phyloP scores from a whole-genome alignment of 495 filamentous ascomycete genomes.

The Podospora bellae-mahoneyi region DNA sequence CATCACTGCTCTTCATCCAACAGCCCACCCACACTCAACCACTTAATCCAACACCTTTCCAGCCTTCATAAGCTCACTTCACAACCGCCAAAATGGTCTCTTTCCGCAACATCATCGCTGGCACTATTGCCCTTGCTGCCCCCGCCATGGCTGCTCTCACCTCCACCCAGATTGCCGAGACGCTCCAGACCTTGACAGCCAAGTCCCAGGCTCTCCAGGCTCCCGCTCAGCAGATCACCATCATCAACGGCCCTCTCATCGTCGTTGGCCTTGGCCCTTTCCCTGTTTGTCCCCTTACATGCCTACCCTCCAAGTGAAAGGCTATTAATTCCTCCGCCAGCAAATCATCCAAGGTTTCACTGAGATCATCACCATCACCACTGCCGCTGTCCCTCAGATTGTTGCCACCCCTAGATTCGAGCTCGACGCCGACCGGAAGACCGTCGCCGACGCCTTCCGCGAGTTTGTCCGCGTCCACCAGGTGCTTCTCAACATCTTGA shows the following conservation, averaged over 20 bases:
- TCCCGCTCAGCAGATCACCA: slow-evolving; percentile 21
- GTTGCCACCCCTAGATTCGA: not conserved
- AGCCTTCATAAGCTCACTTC: not conserved
- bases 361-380: slow-evolving; percentile 25
- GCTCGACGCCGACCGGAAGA: slow-evolving; percentile 6
- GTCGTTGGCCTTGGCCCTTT: slow-evolving; percentile 25
- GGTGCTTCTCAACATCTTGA: slow-evolving; percentile 32
- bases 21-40: not conserved
- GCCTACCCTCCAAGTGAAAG: too few relatives aligned
- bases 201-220: not conserved
- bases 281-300: slow-evolving; percentile 12
- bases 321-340: slow-evolving; percentile 2
- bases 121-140: not conserved
- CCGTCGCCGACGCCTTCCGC: slow-evolving; percentile 19
- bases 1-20: not conserved
- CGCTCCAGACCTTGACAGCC: not conserved
- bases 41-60: not conserved
- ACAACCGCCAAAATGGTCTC: slow-evolving; percentile 3
- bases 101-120: slow-evolving; percentile 1
- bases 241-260: slow-evolving; percentile 26
- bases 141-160: not conserved
- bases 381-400: not conserved
- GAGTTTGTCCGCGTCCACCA: slow-evolving; percentile 28
- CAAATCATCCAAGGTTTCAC: slow-evolving; percentile 21
- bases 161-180: not conserved